Base-by-base conservation (phyloP, 2,329 filamentous ascomycete species). In the Beauveria sp. region DNA sequence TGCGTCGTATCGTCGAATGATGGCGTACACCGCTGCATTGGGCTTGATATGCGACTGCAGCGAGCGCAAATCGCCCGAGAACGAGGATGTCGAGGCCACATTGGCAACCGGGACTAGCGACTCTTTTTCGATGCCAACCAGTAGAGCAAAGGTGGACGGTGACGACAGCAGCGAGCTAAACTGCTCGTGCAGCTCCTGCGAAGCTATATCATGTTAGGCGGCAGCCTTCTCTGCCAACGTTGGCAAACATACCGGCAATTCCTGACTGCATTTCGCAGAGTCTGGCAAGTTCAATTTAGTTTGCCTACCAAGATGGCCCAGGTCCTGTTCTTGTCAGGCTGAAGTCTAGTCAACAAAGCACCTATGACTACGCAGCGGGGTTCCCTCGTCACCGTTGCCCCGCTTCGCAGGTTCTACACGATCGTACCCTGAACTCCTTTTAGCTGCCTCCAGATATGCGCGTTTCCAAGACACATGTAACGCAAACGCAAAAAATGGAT, bases 121-220 rank as follows among this genome's bases (percentile, higher is more conserved):
- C 75, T 95, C 91, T 63, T 81, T 79, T 54, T 81, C 73, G 70
- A 95, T 93, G 64, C 82, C 87, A 58, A 85, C 86, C 58, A 93
- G 77, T 43, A 95, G 83, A 57, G 85, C 90, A 66, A 91, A 89
- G 66, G 86, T 80, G 55, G 79, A 75, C 60, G 80, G 72, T 56
- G 82, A 82, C 54, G 81, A 80, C 65, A 91, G 81, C 70, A 95
- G 81, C 63, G 76, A 78, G 75, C 85, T 86, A 81, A 95, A 93
- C 68, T 89, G 81, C 68, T 84, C 78, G 71, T 86, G 83, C 64
- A 95, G 87, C 80, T 93, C 90, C 75, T 87, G 75, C 61, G 90
- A 93, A 66, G 88, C 91, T 90, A 71, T 53, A 5, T 49, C 46
- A 10, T 20, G 56, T 62, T 40, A 47, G 52, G 22, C 50, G 43